Evolutionary conservation across 108 stramenopile species (phyloP).

Genomic region (Pseudonitzschia pungens): DNA sequence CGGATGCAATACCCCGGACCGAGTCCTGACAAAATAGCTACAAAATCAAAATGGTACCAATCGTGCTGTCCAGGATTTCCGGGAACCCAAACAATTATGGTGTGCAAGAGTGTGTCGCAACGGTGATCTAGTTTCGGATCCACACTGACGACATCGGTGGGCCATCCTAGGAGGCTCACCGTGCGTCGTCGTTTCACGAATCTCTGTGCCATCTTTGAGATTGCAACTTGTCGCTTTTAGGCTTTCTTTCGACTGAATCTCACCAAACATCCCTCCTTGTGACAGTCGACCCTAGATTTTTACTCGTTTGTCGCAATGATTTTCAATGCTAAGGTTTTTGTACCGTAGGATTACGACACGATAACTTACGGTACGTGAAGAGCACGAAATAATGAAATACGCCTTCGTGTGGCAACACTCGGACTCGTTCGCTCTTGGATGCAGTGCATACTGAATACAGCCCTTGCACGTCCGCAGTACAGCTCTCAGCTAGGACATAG

Average conservation of each 20-base stretch:
- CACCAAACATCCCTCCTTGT: too few relatives aligned
- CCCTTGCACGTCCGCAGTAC: too few relatives aligned
- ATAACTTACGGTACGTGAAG: too few relatives aligned
- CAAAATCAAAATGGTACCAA: conserved; percentile 59
- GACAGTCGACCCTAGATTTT: too few relatives aligned
- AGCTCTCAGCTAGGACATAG: too few relatives aligned
- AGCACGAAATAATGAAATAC: too few relatives aligned
- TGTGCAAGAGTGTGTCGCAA: conserved; percentile 27
- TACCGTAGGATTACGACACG: too few relatives aligned
- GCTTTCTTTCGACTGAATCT: neutral
- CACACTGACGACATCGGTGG: conserved; percentile 59
- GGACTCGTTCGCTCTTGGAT: too few relatives aligned
- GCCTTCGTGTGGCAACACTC: too few relatives aligned
- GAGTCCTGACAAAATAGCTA: conserved; percentile 40
- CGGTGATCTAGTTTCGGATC: conserved; percentile 28
- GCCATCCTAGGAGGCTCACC: conserved; percentile 54
- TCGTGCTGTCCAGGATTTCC: conserved; percentile 79
- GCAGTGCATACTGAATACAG: too few relatives aligned
- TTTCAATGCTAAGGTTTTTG: too few relatives aligned
- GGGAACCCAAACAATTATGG: conserved; percentile 69
- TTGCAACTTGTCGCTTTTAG: neutral
- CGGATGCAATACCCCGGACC: conserved; percentile 61
- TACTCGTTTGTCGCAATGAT: too few relatives aligned
- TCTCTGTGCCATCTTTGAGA: neutral
- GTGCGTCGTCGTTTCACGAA: neutral